Conservation (phyloP, 1,284 basidiomycete species). For the Mycena sp. region DNA sequence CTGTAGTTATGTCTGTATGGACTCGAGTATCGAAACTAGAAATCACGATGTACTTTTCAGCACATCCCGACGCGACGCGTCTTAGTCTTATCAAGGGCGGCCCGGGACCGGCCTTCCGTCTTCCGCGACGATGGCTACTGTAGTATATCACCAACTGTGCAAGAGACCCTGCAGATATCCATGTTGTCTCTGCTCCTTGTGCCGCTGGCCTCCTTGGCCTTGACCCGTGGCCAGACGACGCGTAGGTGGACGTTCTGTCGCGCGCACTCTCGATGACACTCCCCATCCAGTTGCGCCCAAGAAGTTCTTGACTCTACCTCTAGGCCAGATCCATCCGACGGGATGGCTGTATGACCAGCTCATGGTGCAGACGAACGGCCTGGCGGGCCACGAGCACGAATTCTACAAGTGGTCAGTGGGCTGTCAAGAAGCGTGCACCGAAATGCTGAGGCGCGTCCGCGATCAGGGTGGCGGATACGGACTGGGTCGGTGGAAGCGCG, state of each 20-base stretch:
- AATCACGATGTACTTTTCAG: not conserved
- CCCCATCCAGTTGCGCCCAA: conserved; percentile 55
- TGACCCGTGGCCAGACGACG: conserved; percentile 7
- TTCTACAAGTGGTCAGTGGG: conserved; percentile 61
- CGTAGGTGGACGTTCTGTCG: conserved; percentile 11
- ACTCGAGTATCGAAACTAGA: conserved; percentile 6
- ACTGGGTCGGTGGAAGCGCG: conserved; percentile 62
- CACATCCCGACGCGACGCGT: not conserved
- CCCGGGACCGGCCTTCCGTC: not conserved
- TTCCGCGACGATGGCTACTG: too few species aligned
- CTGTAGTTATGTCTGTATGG: conserved; percentile 28
- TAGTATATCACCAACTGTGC: too few species aligned
- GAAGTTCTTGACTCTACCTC: conserved; percentile 57
- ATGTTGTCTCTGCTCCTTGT: conserved; percentile 21
- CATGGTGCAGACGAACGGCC: conserved; percentile 60
- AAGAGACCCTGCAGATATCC: not conserved
- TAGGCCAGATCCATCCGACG: conserved; percentile 56
- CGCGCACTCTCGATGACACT: not conserved
- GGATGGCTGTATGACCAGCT: conserved; percentile 65
- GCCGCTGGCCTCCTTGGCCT: not conserved
- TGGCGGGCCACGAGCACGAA: conserved; percentile 64
- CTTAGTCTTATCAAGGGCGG: not conserved
- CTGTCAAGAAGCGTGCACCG: not conserved
- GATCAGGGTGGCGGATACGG: conserved; percentile 57
- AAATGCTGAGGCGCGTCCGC: not conserved